Evolutionary conservation across 2,329 filamentous ascomycete species (phyloP).

Genomic region (Colletotrichum truncatum): DNA sequence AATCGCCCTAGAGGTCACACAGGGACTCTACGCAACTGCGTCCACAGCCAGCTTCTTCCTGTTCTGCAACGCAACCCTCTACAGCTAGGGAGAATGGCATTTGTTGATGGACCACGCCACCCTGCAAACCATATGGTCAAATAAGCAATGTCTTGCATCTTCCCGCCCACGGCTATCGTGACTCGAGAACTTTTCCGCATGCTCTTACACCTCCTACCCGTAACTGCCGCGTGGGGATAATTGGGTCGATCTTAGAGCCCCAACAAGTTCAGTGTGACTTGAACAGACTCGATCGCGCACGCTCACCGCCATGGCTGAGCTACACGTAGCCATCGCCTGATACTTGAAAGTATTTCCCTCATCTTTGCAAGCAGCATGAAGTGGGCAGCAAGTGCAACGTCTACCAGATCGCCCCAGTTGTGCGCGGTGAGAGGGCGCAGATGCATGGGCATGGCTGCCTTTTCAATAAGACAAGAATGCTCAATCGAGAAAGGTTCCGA

Average conservation of each 20-base stretch:
- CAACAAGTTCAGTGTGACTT: slow-evolving; percentile 6
- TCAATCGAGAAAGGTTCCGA: background rate
- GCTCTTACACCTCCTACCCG: background rate
- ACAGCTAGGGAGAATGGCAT: too few species aligned
- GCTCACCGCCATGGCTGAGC: slow-evolving; percentile 11
- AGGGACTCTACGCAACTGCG: background rate
- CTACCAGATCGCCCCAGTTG: background rate
- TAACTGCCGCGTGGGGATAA: slow-evolving; percentile 23
- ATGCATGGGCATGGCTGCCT: slow-evolving; percentile 17
- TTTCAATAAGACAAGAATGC: background rate
- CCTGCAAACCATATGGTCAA: slow-evolving; percentile 1
- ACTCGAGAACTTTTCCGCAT: background rate
- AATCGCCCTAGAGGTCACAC: background rate
- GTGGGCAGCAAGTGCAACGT: slow-evolving; percentile 19
- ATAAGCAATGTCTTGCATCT: slow-evolving; percentile 23
- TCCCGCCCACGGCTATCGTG: background rate
- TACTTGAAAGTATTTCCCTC: slow-evolving; percentile 4
- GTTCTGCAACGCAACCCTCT: slow-evolving; percentile 4
- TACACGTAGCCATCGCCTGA: background rate
- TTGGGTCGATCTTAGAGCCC: slow-evolving; percentile 15
- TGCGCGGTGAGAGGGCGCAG: slow-evolving; percentile 5
- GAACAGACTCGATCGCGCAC: background rate
- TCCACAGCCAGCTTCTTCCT: slow-evolving; percentile 17
- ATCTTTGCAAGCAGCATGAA: background rate
- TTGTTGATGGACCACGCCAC: slow-evolving; percentile 3